Conservation (phyloP, 805 yeast species). For the Hemisphaericaspora nanyangensis region DNA sequence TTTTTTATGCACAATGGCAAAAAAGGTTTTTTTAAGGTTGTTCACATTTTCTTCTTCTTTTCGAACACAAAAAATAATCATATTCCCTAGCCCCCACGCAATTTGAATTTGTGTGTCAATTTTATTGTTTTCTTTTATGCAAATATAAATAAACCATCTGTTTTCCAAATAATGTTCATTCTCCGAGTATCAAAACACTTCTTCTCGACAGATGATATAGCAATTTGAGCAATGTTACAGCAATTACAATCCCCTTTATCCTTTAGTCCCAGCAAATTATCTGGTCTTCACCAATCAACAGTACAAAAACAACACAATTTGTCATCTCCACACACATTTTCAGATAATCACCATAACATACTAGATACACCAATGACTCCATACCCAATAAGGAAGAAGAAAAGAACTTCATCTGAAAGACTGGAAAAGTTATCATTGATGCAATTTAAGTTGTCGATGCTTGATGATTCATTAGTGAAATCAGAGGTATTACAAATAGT, state of each 20-base stretch:
- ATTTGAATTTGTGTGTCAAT: no score
- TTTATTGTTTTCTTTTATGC: background rate
- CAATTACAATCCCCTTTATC: constrained; percentile 4
- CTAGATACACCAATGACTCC: background rate
- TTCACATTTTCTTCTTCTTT: no score
- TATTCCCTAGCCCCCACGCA: no score
- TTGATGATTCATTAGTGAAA: constrained; percentile 2
- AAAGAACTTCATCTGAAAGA: background rate
- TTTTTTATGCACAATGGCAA: no score
- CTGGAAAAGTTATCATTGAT: constrained; percentile 1
- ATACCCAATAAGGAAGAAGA: background rate
- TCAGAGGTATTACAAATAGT: constrained; percentile 1
- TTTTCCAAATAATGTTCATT: background rate
- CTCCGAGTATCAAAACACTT: background rate
- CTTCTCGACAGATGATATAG: constrained; percentile 3
- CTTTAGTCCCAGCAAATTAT: no score
- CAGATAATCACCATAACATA: background rate
- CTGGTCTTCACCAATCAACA: constrained; percentile 1
- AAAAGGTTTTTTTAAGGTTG: no score
- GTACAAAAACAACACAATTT: background rate
- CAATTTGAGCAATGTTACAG: background rate
- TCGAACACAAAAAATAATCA: no score
- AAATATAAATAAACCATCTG: background rate
- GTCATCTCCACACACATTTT: constrained; percentile 2
- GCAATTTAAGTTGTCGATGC: constrained; percentile 1